Evolutionary conservation across 345 rosid genomes (phyloP).

Genomic region (Dimocarpus longan): DNA sequence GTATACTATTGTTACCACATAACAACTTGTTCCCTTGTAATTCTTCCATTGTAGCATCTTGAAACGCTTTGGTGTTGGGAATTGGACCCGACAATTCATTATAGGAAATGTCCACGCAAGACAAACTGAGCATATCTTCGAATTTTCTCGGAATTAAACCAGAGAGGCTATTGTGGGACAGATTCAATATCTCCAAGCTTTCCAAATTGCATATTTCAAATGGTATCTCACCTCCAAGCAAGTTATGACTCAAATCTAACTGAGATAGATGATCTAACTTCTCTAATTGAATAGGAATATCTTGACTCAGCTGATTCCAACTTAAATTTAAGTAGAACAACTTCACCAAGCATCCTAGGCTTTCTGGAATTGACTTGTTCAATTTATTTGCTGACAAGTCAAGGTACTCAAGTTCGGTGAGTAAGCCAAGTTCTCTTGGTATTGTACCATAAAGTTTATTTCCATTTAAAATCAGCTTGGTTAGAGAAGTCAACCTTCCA

Average conservation of each 20-base stretch:
- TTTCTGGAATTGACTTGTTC: slow-evolving; percentile 1
- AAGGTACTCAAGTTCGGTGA: slow-evolving; percentile 22
- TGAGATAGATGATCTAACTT: not conserved
- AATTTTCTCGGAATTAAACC: slow-evolving; percentile 30
- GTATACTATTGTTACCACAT: slow-evolving; percentile 12
- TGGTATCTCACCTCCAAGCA: slow-evolving; percentile 22
- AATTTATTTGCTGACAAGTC: slow-evolving; percentile 27
- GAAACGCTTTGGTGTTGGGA: slow-evolving; percentile 30
- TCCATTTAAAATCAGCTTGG: not conserved
- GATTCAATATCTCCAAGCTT: slow-evolving; percentile 19
- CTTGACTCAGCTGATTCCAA: slow-evolving; percentile 10
- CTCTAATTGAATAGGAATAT: slow-evolving; percentile 22
- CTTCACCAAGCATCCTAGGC: slow-evolving; percentile 2
- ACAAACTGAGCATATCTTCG: slow-evolving; percentile 21
- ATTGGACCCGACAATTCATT: slow-evolving; percentile 34
- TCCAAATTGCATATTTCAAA: slow-evolving; percentile 14
- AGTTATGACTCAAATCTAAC: slow-evolving; percentile 33
- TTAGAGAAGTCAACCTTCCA: not conserved
- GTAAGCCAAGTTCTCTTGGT: slow-evolving; percentile 22
- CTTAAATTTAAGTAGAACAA: slow-evolving; percentile 29
- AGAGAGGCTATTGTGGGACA: slow-evolving; percentile 31
- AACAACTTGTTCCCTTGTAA: slow-evolving; percentile 21
- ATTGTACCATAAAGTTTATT: slow-evolving; percentile 31
- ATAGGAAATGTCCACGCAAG: slow-evolving; percentile 27
- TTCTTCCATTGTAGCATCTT: slow-evolving; percentile 10